Evolutionary conservation across 2,329 filamentous ascomycete genomes (phyloP), one percentile per base, ranked within the genome.

Genomic region (Lasiodiplodia theobromae): DNA sequence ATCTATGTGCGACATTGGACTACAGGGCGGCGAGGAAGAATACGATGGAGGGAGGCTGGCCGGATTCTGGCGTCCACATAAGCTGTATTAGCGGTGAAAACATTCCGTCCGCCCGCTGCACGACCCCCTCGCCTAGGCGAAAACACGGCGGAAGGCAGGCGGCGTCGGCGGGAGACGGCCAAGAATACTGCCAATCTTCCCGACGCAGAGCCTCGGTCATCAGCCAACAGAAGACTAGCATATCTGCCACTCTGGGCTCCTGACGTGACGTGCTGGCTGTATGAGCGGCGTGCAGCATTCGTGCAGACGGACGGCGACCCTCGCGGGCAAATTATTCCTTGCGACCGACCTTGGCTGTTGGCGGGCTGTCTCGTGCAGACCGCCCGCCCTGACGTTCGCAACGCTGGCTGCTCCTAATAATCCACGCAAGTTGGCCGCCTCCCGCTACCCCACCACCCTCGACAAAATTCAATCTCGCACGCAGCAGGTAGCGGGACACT

Each of bases 51-150:
- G 34, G 37, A 34, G 72, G 2, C 73, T 78, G 60, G 73, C 72
- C 12, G 75, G 78, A 5, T 84, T 84, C 73, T 84, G 82, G 82
- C 79, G 77, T 71, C 82, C 81, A 14, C 77, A 84, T 71, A 80
- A 71, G 67, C 69, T 84, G 69, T 84, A 84, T 72, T 84, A 76
- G 81, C 16, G 52, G 23, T 52, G 47, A 53, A 68, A 62, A 63
- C 23, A 47, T 28, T 52, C 60, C 60, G 60, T 23, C 44, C 60
- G 60, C 60, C 60, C 60, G 60, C 51, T 64, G 28, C 44, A 18
- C 31, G 47, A 16, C 44, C 37, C 58, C 65, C 52, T 40, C 51
- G 28, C 51, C 31, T 51, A 34, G 52, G 40, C 65, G 53, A 67
- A 67, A 67, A 65, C 51, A 38, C 60, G 40, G 58, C 67, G 52